A percentile compares a stretch with the other conserved stretches of the same genome.
phyloP scores from a whole-genome alignment of 202 grass and related monocot species.

The Setaria viridis region DNA sequence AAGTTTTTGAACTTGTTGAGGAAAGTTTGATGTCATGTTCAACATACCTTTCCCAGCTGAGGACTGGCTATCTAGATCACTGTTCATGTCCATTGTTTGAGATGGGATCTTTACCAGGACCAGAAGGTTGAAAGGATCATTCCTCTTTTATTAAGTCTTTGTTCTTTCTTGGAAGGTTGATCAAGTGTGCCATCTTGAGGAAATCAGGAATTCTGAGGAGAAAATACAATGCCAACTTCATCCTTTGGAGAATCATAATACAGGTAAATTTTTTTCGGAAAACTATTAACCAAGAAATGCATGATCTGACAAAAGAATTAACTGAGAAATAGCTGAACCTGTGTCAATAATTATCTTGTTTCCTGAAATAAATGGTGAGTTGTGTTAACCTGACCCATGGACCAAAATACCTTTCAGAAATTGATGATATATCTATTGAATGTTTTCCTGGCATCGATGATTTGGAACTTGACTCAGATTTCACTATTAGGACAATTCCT shows the following conservation, averaged over 20 bases:
- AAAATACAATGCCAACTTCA: constrained; percentile 33
- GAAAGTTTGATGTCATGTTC: not conserved
- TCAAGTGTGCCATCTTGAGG: constrained; percentile 67
- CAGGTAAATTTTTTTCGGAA: constrained; percentile 49
- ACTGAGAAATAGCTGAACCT: not conserved
- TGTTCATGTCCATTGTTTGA: constrained; percentile 17
- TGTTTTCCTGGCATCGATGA: constrained; percentile 46
- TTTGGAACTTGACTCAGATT: constrained; percentile 60
- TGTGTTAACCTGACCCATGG: constrained; percentile 49
- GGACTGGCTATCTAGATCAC: constrained; percentile 13
- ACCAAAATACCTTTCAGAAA: constrained; percentile 47
- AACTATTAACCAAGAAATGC: constrained; percentile 7
- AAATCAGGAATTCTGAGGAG: constrained; percentile 48
- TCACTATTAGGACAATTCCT: constrained; percentile 78
- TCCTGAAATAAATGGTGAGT: constrained; percentile 39
- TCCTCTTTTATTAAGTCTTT: constrained; percentile 31
- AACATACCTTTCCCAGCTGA: not conserved
- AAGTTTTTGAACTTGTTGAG: not conserved
- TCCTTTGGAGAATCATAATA: constrained; percentile 37
- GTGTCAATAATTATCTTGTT: constrained; percentile 38
- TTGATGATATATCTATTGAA: constrained; percentile 42
- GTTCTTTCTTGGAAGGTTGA: constrained; percentile 78
- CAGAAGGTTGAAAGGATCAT: constrained; percentile 18
- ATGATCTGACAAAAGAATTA: not conserved
- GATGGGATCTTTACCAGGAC: not conserved